Conservation (phyloP, 2,329 filamentous ascomycete genomes). For the Hypoxylon sp. region DNA sequence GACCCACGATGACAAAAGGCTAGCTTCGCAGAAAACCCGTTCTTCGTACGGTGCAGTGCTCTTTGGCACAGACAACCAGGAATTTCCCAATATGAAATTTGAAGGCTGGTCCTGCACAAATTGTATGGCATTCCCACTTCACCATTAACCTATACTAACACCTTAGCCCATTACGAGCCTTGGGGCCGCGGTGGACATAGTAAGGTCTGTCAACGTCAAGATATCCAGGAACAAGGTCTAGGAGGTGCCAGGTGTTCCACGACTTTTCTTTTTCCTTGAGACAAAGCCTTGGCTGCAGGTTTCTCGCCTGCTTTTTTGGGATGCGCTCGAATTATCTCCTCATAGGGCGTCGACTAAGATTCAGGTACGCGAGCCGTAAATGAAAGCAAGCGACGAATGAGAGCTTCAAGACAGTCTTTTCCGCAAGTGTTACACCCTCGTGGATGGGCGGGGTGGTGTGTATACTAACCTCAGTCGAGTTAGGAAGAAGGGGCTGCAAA, state of each 20-base stretch:
- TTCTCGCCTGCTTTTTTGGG: conserved; percentile 44
- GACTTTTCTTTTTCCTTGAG: conserved; percentile 38
- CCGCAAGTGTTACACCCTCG: conserved; percentile 28
- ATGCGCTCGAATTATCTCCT: conserved; percentile 29
- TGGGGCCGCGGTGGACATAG: conserved; percentile 4
- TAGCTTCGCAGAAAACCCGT: conserved; percentile 26
- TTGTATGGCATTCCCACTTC: conserved; percentile 20
- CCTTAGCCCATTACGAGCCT: conserved; percentile 9
- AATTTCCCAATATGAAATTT: conserved; percentile 34
- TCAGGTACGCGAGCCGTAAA: conserved; percentile 47
- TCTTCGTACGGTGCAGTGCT: conserved; percentile 18
- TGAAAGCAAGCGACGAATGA: conserved; percentile 39
- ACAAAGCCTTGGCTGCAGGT: conserved; percentile 33
- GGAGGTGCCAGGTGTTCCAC: conserved; percentile 50
- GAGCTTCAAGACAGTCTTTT: conserved; percentile 24
- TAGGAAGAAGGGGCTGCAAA: conserved; percentile 28
- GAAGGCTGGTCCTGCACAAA: conserved; percentile 24
- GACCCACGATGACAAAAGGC: conserved; percentile 38
- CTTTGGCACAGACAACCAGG: conserved; percentile 30
- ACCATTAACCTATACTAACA: conserved; percentile 4
- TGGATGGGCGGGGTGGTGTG: conserved; percentile 40
- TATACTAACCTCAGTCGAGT: conserved; percentile 42
- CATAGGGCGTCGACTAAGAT: conserved; percentile 40
- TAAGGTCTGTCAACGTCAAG: conserved; percentile 29
- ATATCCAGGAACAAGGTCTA: conserved; percentile 43